Conservation (phyloP, 192 early-diverging fungal genomes). For the Podila clonocystis region DNA sequence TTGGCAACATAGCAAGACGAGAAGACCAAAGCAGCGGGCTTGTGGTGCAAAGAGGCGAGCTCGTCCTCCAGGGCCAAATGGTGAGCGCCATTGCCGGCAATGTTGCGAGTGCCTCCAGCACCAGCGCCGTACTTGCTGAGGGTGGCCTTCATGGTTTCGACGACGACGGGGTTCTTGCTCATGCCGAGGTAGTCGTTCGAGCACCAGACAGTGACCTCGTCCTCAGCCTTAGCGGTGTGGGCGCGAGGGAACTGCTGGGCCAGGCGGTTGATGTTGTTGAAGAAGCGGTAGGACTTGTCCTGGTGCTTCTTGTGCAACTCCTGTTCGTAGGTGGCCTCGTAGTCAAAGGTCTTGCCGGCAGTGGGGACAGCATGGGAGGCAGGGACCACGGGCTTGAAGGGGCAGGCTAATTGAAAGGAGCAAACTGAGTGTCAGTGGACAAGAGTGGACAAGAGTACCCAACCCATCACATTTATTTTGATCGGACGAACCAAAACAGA, state of each 20-base stretch:
- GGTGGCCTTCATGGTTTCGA: slow-evolving; percentile 93
- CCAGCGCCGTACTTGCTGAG: slow-evolving; percentile 97
- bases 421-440: neutral
- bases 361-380: slow-evolving; percentile 49
- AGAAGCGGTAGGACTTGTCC: slow-evolving; percentile 98
- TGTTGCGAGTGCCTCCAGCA: slow-evolving; percentile 99
- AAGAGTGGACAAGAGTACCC: too few relatives aligned
- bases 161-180: slow-evolving; percentile 87
- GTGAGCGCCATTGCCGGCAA: slow-evolving; percentile 97
- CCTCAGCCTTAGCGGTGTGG: slow-evolving; percentile 85
- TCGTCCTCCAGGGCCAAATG: slow-evolving; percentile 93
- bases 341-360: slow-evolving; percentile 77
- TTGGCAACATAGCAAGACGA: slow-evolving; percentile 99
- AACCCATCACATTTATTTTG: too few relatives aligned
- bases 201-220: slow-evolving; percentile 98
- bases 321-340: slow-evolving; percentile 85
- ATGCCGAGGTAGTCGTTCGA: slow-evolving; percentile 99
- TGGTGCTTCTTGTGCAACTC: slow-evolving; percentile 96
- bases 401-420: slow-evolving; percentile 27
- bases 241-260: slow-evolving; percentile 93
- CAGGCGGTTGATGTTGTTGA: slow-evolving; percentile 99
- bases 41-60: slow-evolving; percentile 93
- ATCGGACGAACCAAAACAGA: too few relatives aligned
- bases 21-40: slow-evolving; percentile 91
- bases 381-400: slow-evolving; percentile 51